Evolutionary conservation across 2,329 filamentous ascomycete genomes (phyloP), one percentile per base, ranked within the genome.

Genomic region (Colletotrichum falcatum): DNA sequence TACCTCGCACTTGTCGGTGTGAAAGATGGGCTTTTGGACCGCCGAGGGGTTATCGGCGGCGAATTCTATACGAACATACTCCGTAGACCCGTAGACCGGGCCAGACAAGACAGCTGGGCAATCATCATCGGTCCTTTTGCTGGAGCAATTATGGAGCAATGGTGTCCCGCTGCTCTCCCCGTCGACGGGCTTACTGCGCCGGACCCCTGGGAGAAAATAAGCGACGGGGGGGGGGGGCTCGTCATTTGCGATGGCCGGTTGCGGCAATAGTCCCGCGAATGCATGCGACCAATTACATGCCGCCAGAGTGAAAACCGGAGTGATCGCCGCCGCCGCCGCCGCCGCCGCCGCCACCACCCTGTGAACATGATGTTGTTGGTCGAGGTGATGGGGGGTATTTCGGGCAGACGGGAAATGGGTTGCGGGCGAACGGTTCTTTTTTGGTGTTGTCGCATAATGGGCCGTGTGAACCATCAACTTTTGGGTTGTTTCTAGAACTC

Each of bases 251-350:
- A 18, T 62, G 46, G 12, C 58, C 30, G 5, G 48, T 26, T 54
- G 33, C 37, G 67, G 67, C 37, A 62, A 70, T 67, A 62, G 53
- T 67, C 61, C 64, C 67, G 67, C 58, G 44, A 66, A 66, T 56
- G 16, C 62, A 63, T 26, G 6, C 7, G 26, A 49, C 62, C 55
- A 56, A 55, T 28, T 48, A 28, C 5, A 42, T 20, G 23, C 3
- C 16, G 14, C 12, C 14, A 16, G 12, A 20, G 35, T 35, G n/a
- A 39, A 37, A 26, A 39, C 2, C 2, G 33, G 16, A 26, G 33
- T 55, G 20, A 39, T 35, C 30, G 51, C 9, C 20, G 20, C 6
- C 18, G 20, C 12, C 51, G 30, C 20, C 20, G 20, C 6, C 18
- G 20, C 12, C 51, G 30, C 20, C 30, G 51, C 9, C 20, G 20